phyloP scores from a whole-genome alignment of 257 asterid species.

The Solanum lycopersicoides region DNA sequence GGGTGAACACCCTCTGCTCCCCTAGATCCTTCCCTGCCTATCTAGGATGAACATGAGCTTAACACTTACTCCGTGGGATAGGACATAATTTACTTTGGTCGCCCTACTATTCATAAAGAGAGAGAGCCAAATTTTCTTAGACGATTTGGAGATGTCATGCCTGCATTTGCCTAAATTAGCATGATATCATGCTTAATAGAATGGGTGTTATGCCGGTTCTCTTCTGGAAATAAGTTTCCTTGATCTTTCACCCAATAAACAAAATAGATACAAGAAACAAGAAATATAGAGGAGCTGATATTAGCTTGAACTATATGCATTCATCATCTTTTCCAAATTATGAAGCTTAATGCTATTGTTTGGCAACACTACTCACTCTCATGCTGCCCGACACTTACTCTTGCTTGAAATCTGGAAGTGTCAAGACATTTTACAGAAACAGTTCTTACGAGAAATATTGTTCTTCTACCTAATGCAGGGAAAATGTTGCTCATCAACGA shows the following conservation, averaged over 20 bases:
- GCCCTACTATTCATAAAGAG: not conserved
- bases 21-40: not conserved
- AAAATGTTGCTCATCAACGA: constrained; percentile 41
- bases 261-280: not conserved
- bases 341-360: not conserved
- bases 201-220: not conserved
- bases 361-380: not conserved
- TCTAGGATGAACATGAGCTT: not conserved
- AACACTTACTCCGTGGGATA: not conserved
- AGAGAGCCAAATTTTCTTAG: not conserved
- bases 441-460: not conserved
- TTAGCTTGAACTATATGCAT: not conserved
- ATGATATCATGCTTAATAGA: not conserved
- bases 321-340: not conserved
- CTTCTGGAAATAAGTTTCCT: not conserved
- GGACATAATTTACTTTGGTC: not conserved
- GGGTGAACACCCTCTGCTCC: not conserved
- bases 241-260: not conserved
- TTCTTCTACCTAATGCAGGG: constrained; percentile 32
- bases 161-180: not conserved
- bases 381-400: not conserved
- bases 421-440: not conserved
- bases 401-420: not conserved
- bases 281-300: not conserved
- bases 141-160: not conserved